A percentile compares a stretch with the other conserved stretches of the same genome.
Conservation (phyloP, 768 basidiomycete species). For the Trametes sanguinea region DNA sequence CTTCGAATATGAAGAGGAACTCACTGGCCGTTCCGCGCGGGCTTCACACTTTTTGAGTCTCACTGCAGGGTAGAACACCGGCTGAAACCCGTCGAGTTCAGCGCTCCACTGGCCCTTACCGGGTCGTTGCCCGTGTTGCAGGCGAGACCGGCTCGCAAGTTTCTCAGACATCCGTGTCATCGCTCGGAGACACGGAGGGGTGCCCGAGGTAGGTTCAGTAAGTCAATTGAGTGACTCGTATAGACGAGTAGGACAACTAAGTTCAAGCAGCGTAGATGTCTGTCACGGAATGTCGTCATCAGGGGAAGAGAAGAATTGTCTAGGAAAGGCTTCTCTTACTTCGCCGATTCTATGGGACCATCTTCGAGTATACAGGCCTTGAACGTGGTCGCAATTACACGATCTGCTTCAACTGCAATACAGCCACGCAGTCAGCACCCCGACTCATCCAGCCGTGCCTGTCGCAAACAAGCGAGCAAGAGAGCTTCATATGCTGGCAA, state of each 20-base stretch:
- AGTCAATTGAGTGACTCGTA: neutral
- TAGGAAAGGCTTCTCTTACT: neutral
- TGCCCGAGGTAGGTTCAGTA: neutral
- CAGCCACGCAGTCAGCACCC: neutral
- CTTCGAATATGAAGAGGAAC: too few species aligned
- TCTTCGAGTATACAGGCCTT: neutral
- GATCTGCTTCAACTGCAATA: constrained; percentile 23
- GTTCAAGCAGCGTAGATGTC: neutral
- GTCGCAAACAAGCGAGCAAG: neutral
- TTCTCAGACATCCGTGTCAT: too few species aligned
- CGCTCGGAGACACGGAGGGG: too few species aligned
- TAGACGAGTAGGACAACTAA: neutral
- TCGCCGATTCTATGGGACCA: neutral
- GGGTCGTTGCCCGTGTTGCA: too few species aligned
- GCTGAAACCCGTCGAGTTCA: too few species aligned
- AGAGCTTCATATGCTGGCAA: neutral
- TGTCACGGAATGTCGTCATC: neutral
- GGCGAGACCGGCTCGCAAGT: too few species aligned
- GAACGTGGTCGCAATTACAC: constrained; percentile 8
- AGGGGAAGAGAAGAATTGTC: neutral
- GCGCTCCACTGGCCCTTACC: too few species aligned
- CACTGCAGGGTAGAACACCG: too few species aligned
- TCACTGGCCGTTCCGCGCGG: too few species aligned
- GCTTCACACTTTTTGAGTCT: too few species aligned
- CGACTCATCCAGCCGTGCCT: neutral